Percentiles rank a stretch among this genome's conserved stretches.
Conservation (phyloP, 75 land plant genomes). For the Azolla pinnata region DNA sequence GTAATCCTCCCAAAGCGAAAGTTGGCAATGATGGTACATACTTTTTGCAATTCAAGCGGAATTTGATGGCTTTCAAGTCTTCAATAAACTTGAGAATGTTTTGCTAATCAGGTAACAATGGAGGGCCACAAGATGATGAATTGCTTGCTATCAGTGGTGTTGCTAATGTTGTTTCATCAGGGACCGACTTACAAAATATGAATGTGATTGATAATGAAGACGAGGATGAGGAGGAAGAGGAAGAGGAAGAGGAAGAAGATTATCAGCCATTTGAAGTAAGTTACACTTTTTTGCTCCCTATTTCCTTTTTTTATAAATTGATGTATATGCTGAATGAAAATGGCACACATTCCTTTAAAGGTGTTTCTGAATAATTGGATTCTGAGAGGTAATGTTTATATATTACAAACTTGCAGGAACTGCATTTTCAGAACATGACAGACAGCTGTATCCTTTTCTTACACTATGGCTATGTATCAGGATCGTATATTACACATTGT, state of each 20-base stretch:
- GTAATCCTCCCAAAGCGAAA: not conserved
- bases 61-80: not conserved
- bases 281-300: not conserved
- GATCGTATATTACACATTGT: not conserved
- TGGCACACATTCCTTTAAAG: not conserved
- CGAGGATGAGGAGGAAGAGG: slow-evolving; percentile 38
- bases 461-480: not conserved
- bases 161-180: too few species aligned
- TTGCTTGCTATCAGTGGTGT: not conserved
- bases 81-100: not conserved
- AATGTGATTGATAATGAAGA: slow-evolving; percentile 16
- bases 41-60: not conserved
- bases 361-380: not conserved
- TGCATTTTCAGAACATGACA: not conserved
- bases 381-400: not conserved
- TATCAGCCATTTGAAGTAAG: slow-evolving; percentile 21
- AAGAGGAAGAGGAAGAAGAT: slow-evolving; percentile 38
- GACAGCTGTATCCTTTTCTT: not conserved
- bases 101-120: not conserved
- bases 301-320: not conserved
- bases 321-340: not conserved
- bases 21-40: slow-evolving; percentile 9
- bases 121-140: not conserved
- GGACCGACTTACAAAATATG: slow-evolving; percentile 1
- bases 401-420: not conserved